A percentile compares a stretch with the other conserved stretches of the same genome.
Conservation (phyloP, 805 yeast genomes). For the Nematodospora valgi region DNA sequence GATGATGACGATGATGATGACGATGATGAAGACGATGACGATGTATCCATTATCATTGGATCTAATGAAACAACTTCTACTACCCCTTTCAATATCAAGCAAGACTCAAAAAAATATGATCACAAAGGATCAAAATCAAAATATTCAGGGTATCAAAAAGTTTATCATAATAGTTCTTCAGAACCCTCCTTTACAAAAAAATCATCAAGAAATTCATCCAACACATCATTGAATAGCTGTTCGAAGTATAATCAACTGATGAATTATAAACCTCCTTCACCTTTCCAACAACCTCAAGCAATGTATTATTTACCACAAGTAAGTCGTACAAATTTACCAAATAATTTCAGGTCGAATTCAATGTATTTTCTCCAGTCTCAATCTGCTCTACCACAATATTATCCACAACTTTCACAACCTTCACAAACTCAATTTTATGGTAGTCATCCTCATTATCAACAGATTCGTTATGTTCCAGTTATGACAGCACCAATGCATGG, state of each 20-base stretch:
- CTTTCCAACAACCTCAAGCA: conserved; percentile 9
- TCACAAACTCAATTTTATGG: conserved; percentile 5
- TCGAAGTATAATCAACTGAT: no score
- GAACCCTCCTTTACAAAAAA: conserved; percentile 18
- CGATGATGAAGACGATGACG: conserved; percentile 35
- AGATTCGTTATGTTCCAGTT: conserved; percentile 3
- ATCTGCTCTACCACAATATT: conserved; percentile 1
- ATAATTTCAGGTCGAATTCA: conserved; percentile 5
- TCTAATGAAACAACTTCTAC: conserved; percentile 27
- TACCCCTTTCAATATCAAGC: conserved; percentile 10
- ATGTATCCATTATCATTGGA: conserved; percentile 36
- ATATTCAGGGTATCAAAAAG: conserved; percentile 6
- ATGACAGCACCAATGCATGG: conserved; percentile 1
- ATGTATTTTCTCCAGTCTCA: no score
- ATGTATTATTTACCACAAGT: conserved; percentile 9
- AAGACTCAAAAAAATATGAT: not conserved
- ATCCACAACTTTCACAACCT: conserved; percentile 3
- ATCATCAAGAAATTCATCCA: conserved; percentile 16
- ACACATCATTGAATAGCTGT: conserved; percentile 15
- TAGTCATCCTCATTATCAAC: no score
- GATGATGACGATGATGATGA: conserved; percentile 18
- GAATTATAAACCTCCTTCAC: not conserved
- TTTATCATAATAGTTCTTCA: conserved; percentile 16
- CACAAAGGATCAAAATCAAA: not conserved
- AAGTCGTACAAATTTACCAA: conserved; percentile 11